A percentile compares a stretch with the other conserved stretches of the same genome.
Evolutionary conservation across 129 eudicot genomes (phyloP).

Genomic region (Centaurea solstitialis): DNA sequence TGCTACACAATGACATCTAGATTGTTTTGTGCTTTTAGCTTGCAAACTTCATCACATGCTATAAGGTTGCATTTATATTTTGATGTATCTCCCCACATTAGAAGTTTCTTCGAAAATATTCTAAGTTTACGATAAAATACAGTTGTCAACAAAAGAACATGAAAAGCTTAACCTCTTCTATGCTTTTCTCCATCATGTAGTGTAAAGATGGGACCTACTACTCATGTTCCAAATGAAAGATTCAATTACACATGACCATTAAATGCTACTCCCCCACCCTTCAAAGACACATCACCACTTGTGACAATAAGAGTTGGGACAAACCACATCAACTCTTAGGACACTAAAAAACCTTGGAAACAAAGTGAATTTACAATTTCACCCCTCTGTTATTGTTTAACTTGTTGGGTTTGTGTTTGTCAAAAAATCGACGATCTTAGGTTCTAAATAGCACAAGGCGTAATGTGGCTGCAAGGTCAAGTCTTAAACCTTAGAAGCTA

Average conservation of each 20-base stretch:
- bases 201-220: conserved; percentile 10
- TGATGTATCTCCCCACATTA: neutral
- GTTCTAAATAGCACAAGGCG: no score
- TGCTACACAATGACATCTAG: neutral
- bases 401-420: conserved; percentile 12
- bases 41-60: neutral
- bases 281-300: conserved; percentile 13
- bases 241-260: conserved; percentile 29
- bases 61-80: neutral
- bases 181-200: conserved; percentile 10
- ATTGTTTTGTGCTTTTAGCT: neutral
- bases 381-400: neutral
- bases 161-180: conserved; percentile 14
- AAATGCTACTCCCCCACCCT: conserved; percentile 13
- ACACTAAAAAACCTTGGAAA: neutral
- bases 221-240: conserved; percentile 22
- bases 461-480: no score
- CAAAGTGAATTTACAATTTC: neutral
- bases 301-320: conserved; percentile 21
- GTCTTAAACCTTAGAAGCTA: no score
- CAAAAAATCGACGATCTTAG: neutral
- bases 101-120: neutral
- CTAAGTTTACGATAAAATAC: neutral
- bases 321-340: conserved; percentile 24
- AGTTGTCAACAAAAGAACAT: conserved; percentile 12